phyloP scores from a whole-genome alignment of 768 basidiomycete genomes.

The Collybia mongolica region DNA sequence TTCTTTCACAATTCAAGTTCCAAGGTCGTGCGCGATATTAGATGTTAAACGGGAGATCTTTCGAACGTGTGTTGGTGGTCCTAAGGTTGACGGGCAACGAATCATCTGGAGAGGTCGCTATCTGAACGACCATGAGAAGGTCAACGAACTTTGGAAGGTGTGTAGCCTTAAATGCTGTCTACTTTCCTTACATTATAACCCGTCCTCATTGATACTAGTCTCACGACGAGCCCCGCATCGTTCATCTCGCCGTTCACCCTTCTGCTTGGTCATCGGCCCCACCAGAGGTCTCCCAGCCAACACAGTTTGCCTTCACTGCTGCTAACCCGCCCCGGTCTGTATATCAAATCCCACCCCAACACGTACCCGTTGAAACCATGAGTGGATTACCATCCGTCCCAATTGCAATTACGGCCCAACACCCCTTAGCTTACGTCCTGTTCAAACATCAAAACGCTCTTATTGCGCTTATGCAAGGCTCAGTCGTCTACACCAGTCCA shows the following conservation, averaged over 20 bases:
- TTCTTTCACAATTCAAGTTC: conserved; percentile 59
- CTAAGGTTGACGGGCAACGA: conserved; percentile 68
- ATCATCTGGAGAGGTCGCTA: conserved; percentile 75
- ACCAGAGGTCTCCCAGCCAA: conserved; percentile 30
- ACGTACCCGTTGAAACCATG: neutral
- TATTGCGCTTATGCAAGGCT: conserved; percentile 25
- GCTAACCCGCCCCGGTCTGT: conserved; percentile 2
- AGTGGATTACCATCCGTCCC: neutral
- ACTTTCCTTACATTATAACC: conserved; percentile 6
- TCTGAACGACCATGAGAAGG: conserved; percentile 61
- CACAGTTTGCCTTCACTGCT: conserved; percentile 8
- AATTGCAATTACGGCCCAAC: conserved; percentile 3
- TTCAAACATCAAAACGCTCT: conserved; percentile 45
- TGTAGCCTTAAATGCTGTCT: conserved; percentile 16
- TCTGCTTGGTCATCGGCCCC: conserved; percentile 68
- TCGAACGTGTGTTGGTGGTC: conserved; percentile 58
- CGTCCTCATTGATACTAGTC: conserved; percentile 34
- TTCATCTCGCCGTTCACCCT: conserved; percentile 80
- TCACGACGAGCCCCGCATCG: conserved; percentile 53
- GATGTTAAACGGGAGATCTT: conserved; percentile 71
- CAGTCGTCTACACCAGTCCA: neutral
- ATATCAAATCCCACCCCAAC: conserved; percentile 2
- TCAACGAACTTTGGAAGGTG: conserved; percentile 73
- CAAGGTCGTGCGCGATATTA: conserved; percentile 45
- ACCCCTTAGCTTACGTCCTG: conserved; percentile 34